phyloP scores from a whole-genome alignment of 345 rosid genomes.

The Ceriops zippeliana region DNA sequence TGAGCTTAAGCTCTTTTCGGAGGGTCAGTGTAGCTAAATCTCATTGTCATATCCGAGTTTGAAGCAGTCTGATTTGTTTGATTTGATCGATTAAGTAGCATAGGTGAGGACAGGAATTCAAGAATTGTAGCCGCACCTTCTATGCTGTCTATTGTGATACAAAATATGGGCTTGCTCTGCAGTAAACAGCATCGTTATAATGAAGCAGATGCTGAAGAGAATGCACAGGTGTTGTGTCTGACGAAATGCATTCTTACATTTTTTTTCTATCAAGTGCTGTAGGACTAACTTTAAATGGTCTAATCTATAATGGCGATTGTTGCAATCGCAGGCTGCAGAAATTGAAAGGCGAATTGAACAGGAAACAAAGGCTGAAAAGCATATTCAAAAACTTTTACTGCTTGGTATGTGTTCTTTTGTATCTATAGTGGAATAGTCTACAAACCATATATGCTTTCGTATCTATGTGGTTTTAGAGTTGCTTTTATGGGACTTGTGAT shows the following conservation, averaged over 20 bases:
- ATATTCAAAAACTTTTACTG: slow-evolving; percentile 83
- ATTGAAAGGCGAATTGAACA: slow-evolving; percentile 94
- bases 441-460: background rate
- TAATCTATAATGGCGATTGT: slow-evolving; percentile 5
- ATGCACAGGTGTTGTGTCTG: slow-evolving; percentile 56
- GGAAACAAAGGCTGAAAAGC: slow-evolving; percentile 93
- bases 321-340: slow-evolving; percentile 61
- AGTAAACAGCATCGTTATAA: slow-evolving; percentile 56
- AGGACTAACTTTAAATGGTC: background rate
- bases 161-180: slow-evolving; percentile 81
- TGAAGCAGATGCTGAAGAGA: slow-evolving; percentile 75
- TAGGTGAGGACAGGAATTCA: slow-evolving; percentile 18
- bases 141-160: slow-evolving; percentile 42
- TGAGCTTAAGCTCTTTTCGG: slow-evolving; percentile 4
- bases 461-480: background rate
- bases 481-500: slow-evolving; percentile 7
- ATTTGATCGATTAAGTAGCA: slow-evolving; percentile 20
- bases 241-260: slow-evolving; percentile 2
- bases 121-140: slow-evolving; percentile 24
- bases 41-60: background rate
- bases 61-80: slow-evolving; percentile 23
- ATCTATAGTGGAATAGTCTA: background rate
- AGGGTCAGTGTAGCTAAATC: background rate
- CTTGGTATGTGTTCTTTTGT: slow-evolving; percentile 50
- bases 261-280: slow-evolving; percentile 5